Evolutionary conservation across 805 yeast genomes (phyloP).

Genomic region (Yarrowia sp.): DNA sequence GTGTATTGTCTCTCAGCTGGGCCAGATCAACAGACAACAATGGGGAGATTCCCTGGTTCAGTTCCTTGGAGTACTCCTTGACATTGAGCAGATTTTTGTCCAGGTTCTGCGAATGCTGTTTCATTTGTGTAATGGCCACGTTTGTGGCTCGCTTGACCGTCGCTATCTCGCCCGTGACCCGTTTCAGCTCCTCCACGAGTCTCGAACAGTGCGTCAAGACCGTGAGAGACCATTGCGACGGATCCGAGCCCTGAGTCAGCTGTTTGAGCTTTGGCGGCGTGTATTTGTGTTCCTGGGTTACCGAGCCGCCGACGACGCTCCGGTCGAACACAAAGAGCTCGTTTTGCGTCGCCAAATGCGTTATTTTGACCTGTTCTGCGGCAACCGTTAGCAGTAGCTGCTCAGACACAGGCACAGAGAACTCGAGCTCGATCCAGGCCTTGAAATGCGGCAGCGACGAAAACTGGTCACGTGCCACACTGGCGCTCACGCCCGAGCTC

Average conservation of each 20-base stretch:
- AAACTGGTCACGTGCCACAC: constrained; percentile 14
- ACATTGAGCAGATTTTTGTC: constrained; percentile 19
- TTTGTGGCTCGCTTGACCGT: constrained; percentile 17
- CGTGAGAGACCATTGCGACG: constrained; percentile 18
- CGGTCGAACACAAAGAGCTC: constrained; percentile 35
- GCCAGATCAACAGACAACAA: neutral
- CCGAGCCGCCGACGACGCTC: neutral
- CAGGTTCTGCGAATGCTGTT: constrained; percentile 8
- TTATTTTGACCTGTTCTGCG: constrained; percentile 27
- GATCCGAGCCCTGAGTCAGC: neutral
- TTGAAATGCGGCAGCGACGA: constrained; percentile 24
- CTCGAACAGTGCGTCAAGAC: constrained; percentile 5
- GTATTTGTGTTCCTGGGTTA: neutral
- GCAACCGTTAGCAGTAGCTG: constrained; percentile 14
- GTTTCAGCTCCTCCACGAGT: constrained; percentile 14
- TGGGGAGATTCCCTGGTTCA: neutral
- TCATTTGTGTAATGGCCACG: constrained; percentile 26
- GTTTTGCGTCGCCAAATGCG: constrained; percentile 13
- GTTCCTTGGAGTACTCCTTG: constrained; percentile 12
- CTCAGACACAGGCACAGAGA: constrained; percentile 6
- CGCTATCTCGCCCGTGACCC: neutral
- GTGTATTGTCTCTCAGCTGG: neutral
- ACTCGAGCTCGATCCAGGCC: constrained; percentile 35
- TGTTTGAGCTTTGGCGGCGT: neutral
- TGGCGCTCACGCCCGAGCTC: constrained; percentile 1